Evolutionary conservation across 2,329 filamentous ascomycete species (phyloP).

Genomic region (Monosporascus sp.): DNA sequence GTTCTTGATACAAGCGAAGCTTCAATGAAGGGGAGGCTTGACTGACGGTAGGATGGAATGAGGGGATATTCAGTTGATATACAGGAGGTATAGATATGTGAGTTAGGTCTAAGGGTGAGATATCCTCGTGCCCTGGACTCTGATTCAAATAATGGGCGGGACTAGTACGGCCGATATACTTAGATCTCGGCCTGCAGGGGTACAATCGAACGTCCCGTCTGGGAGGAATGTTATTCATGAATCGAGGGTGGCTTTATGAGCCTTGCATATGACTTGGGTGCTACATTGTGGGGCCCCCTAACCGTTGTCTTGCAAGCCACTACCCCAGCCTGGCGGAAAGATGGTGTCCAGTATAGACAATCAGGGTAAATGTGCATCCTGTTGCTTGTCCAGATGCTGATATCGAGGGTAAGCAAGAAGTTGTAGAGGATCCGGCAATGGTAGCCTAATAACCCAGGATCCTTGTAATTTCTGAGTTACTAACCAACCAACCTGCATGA

Average conservation of each 20-base stretch:
- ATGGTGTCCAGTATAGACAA: background rate
- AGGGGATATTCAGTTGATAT: slow-evolving; percentile 24
- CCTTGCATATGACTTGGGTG: background rate
- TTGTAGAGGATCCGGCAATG: background rate
- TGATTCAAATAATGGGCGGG: slow-evolving; percentile 14
- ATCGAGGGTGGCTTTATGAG: slow-evolving; percentile 11
- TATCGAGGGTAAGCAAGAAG: background rate
- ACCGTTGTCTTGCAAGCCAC: background rate
- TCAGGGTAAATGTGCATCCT: background rate
- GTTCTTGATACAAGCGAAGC: slow-evolving; percentile 6
- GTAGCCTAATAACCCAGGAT: background rate
- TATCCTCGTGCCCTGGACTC: slow-evolving; percentile 16
- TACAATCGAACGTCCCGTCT: slow-evolving; percentile 13
- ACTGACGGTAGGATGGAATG: slow-evolving; percentile 17
- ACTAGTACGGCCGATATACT: slow-evolving; percentile 23
- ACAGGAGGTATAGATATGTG: slow-evolving; percentile 10
- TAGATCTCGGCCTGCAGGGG: slow-evolving; percentile 20
- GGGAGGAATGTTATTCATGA: slow-evolving; percentile 21
- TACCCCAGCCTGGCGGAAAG: background rate
- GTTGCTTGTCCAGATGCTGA: background rate
- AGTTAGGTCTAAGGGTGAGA: slow-evolving; percentile 10
- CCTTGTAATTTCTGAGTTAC: background rate
- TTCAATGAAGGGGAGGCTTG: slow-evolving; percentile 10
- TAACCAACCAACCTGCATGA: slow-evolving; percentile 17
- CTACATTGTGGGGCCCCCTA: background rate